Conservation (phyloP, 306 rosid species). For the Citrullus mucosospermus region DNA sequence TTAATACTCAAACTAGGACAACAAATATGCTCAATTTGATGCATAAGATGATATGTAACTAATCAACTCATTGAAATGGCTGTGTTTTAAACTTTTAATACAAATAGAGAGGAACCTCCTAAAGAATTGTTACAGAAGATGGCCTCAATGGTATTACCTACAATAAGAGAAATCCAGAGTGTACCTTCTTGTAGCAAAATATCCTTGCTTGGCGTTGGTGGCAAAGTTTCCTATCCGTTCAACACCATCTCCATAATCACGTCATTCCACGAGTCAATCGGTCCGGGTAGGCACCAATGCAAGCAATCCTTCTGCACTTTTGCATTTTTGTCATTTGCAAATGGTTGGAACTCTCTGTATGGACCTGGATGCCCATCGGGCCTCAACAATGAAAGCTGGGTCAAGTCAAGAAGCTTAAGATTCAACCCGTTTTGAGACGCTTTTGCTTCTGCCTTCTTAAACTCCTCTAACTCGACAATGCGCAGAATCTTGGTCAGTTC, state of each 20-base stretch:
- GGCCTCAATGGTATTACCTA: neutral
- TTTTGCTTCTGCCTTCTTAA: constrained; percentile 30
- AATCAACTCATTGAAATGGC: neutral
- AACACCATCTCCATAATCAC: constrained; percentile 70
- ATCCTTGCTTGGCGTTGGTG: neutral
- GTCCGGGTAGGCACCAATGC: constrained; percentile 99
- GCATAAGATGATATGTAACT: neutral
- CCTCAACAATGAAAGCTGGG: constrained; percentile 56
- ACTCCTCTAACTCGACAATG: constrained; percentile 56
- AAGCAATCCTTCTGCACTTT: constrained; percentile 74
- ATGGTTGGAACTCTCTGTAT: constrained; percentile 68
- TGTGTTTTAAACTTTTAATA: neutral
- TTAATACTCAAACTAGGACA: neutral
- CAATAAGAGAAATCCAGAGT: neutral
- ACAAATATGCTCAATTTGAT: neutral
- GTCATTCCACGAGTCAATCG: constrained; percentile 89
- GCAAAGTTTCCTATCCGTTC: constrained; percentile 25
- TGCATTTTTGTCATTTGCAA: constrained; percentile 32
- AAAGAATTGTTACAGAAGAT: neutral
- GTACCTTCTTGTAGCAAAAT: constrained; percentile 4
- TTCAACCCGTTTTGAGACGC: constrained; percentile 53
- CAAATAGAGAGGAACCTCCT: neutral
- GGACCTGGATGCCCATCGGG: constrained; percentile 99
- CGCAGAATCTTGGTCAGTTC: constrained; percentile 36
- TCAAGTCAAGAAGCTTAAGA: constrained; percentile 56